Conservation (phyloP, 768 basidiomycete species). For the Coprinopsis marcescibilis region DNA sequence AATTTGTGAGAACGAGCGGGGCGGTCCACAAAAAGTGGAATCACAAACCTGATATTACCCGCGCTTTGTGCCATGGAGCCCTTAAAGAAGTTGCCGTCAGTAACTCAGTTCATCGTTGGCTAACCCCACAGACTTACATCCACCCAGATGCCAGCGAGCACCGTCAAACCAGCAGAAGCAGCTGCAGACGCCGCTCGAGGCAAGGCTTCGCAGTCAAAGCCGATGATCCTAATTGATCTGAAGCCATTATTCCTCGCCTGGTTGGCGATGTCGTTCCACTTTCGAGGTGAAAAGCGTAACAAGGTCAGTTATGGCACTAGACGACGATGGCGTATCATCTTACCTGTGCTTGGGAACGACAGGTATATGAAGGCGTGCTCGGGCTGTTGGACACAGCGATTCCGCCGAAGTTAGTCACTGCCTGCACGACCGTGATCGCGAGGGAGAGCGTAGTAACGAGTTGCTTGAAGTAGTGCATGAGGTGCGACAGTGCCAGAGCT, state of each 20-base stretch:
- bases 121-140: conserved; percentile 15
- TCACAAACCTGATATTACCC: conserved; percentile 24
- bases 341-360: conserved; percentile 30
- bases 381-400: conserved; percentile 29
- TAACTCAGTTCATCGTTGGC: background rate
- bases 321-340: background rate
- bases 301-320: background rate
- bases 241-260: conserved; percentile 27
- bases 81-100: conserved; percentile 13
- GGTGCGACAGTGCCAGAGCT: background rate
- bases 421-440: conserved; percentile 14
- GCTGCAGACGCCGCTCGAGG: conserved; percentile 30
- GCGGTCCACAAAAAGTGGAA: background rate
- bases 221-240: conserved; percentile 28
- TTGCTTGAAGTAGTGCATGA: background rate
- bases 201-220: conserved; percentile 33
- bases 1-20: background rate
- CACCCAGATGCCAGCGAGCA: conserved; percentile 31
- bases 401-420: conserved; percentile 28
- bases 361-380: conserved; percentile 23
- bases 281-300: background rate
- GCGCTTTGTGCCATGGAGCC: conserved; percentile 24
- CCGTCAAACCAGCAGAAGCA: conserved; percentile 22
- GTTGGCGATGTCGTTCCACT: conserved; percentile 31
- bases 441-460: background rate